These are phyloP conservation scores for Maudiozyma turicensis DNA, from an alignment of 805 yeast species.

Conservation along the genomic window DNA sequence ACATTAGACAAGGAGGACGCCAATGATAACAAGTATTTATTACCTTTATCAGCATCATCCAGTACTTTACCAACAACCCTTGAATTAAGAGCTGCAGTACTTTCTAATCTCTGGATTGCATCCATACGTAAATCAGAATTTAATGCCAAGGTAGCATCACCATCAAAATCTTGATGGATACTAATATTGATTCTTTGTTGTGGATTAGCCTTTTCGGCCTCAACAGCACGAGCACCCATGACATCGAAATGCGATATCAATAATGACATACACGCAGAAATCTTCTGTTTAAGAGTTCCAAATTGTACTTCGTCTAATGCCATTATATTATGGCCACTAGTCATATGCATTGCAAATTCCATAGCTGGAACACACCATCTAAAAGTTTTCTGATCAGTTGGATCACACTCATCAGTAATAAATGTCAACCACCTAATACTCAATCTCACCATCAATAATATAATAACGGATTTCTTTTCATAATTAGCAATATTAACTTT, in stretches of 20 bases:
- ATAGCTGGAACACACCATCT: conserved; percentile 94
- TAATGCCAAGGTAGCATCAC: conserved; percentile 43
- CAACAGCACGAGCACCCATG: conserved; percentile 87
- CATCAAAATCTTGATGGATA: conserved; percentile 40
- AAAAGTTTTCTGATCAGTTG: conserved; percentile 83
- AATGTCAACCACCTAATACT: conserved; percentile 89
- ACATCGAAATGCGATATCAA: conserved; percentile 93
- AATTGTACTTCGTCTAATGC: conserved; percentile 74
- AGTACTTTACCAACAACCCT: conserved; percentile 71
- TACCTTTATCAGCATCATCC: conserved; percentile 79
- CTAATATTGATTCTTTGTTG: conserved; percentile 26
- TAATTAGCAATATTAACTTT: conserved; percentile 48
- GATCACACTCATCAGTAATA: conserved; percentile 88
- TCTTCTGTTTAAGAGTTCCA: conserved; percentile 59
- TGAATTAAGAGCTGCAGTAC: conserved; percentile 35
- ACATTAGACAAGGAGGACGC: conserved; percentile 86
- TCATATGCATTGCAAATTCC: conserved; percentile 93
- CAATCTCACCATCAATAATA: conserved; percentile 60
- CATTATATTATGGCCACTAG: conserved; percentile 79
- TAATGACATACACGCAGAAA: conserved; percentile 89
- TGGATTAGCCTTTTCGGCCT: conserved; percentile 38
- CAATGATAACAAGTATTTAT: conserved; percentile 73
- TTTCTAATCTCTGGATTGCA: conserved; percentile 57
- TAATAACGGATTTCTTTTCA: conserved; percentile 52
- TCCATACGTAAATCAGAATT: conserved; percentile 61